A percentile compares a stretch with the other conserved stretches of the same genome.
phyloP scores from a whole-genome alignment of 2,329 filamentous ascomycete species.

The Botrytis porri region DNA sequence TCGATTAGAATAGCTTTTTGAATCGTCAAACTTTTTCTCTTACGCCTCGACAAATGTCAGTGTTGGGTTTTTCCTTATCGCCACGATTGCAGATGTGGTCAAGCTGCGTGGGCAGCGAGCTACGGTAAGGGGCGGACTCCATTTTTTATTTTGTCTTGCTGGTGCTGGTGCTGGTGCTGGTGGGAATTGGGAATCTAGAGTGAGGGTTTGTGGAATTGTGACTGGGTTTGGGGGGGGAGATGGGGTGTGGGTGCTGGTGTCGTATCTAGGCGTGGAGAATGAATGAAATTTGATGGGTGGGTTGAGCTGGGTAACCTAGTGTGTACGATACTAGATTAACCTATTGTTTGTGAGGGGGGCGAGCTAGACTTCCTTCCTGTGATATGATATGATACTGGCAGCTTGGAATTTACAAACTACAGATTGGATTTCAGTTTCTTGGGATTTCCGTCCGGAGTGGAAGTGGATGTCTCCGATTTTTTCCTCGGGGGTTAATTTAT shows the following conservation, averaged over 20 bases:
- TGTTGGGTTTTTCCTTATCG: conserved; percentile 3
- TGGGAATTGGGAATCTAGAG: background rate
- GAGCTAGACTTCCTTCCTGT: background rate
- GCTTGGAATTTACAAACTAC: background rate
- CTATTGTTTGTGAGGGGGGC: background rate
- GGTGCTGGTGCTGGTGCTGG: background rate
- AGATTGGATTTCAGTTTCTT: background rate
- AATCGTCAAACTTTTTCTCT: background rate
- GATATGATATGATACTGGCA: background rate
- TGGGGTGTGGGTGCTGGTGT: background rate
- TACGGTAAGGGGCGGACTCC: background rate
- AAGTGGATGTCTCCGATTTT: background rate
- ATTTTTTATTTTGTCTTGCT: background rate
- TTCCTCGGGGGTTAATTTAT: background rate
- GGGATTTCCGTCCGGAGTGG: background rate
- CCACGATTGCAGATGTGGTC: background rate
- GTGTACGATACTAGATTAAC: background rate
- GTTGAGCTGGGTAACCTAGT: background rate
- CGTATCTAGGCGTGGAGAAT: background rate
- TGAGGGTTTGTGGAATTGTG: background rate
- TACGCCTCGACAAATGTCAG: background rate
- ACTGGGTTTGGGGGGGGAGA: background rate
- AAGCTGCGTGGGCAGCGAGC: background rate
- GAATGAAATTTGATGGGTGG: background rate
- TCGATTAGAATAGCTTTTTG: background rate